phyloP scores from a whole-genome alignment of 257 asterid species.

The Solanum boliviense region DNA sequence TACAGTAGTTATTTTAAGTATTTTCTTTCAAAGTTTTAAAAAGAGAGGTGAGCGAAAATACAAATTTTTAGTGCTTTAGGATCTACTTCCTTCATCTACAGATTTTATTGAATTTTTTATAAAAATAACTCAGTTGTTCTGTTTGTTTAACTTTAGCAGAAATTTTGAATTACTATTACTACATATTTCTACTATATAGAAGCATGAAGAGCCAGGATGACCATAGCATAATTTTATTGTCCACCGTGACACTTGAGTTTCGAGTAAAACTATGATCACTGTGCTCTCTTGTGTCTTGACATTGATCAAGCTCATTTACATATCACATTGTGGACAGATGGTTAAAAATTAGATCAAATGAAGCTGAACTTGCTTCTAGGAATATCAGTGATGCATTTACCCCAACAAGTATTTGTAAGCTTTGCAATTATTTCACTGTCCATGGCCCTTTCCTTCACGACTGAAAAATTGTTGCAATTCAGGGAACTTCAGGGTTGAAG shows the following conservation, averaged over 20 bases:
- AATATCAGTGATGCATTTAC: too few species aligned
- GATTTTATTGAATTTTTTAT: too few species aligned
- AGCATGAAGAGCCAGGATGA: too few species aligned
- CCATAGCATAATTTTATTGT: too few species aligned
- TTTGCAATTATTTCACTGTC: neutral
- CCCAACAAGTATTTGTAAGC: neutral
- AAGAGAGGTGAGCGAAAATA: neutral
- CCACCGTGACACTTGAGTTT: neutral
- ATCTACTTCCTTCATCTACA: neutral
- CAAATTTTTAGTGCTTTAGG: neutral
- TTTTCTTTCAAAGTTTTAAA: neutral
- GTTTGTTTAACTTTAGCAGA: neutral
- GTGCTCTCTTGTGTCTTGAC: neutral
- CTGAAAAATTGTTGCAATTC: neutral
- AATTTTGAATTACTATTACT: too few species aligned
- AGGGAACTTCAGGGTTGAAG: neutral
- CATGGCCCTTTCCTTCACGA: neutral
- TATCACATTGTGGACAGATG: neutral
- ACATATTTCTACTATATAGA: too few species aligned
- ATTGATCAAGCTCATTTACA: neutral
- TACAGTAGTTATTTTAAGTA: neutral
- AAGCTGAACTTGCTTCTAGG: neutral
- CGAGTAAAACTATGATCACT: neutral
- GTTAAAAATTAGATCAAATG: neutral
- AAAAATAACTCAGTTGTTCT: too few species aligned